phyloP scores from a whole-genome alignment of 1,139 yeast genomes.

The Kodamaea anthophila region DNA sequence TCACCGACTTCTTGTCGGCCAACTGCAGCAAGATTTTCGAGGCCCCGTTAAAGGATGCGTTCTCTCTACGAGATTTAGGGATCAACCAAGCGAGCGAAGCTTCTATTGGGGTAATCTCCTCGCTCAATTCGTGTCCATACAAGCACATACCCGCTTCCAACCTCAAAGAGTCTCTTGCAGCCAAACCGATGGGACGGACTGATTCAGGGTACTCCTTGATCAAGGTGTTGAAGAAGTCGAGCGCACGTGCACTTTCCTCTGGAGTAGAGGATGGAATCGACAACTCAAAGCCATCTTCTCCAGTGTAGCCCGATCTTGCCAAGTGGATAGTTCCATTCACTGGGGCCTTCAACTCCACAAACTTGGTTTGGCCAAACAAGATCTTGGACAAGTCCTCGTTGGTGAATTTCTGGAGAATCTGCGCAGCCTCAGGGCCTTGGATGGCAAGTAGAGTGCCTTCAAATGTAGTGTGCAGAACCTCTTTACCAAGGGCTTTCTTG shows the following conservation, averaged over 20 bases:
- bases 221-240: constrained; percentile 56
- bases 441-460: constrained; percentile 79
- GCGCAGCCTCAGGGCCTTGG: constrained; percentile 84
- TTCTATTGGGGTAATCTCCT: constrained; percentile 79
- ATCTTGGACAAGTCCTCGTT: constrained; percentile 51
- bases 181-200: constrained; percentile 88
- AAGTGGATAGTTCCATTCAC: constrained; percentile 48
- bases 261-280: constrained; percentile 58
- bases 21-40: constrained; percentile 64
- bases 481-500: constrained; percentile 29
- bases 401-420: constrained; percentile 60
- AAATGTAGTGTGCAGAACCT: constrained; percentile 56
- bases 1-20: constrained; percentile 51
- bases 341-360: constrained; percentile 42
- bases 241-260: constrained; percentile 39
- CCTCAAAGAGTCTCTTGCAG: constrained; percentile 93
- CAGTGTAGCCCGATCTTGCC: constrained; percentile 95
- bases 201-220: constrained; percentile 48
- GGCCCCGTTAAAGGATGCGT: constrained; percentile 65
- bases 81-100: constrained; percentile 87
- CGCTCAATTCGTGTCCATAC: constrained; percentile 86
- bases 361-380: constrained; percentile 69
- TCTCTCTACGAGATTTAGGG: constrained; percentile 68
- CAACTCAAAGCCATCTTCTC: constrained; percentile 96
- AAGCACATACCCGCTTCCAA: constrained; percentile 98